Base-by-base conservation (phyloP, 2,329 filamentous ascomycete genomes). In the Colletotrichum shisoi region DNA sequence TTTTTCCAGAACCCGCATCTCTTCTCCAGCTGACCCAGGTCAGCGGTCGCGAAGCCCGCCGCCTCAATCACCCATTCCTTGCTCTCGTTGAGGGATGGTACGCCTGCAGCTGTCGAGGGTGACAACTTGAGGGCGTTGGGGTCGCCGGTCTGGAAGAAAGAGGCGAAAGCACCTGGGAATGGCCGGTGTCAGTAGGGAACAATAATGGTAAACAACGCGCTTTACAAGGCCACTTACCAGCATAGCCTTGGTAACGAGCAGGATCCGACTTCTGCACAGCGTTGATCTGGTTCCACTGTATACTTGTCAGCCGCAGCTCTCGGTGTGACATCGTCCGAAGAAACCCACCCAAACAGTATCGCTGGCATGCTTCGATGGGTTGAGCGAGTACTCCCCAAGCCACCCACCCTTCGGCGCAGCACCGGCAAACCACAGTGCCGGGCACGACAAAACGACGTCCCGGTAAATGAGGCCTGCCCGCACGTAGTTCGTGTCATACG, bases 371-470 rank as follows among this genome's bases (percentile, higher is more conserved):
- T 80, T 85, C 0, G 87, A 86, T 0, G 87, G 87, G 7, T 77
- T 72, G 59, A 88, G 88, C 0, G 82, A 85, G 70, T 89, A 89
- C 73, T 89, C 85, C 2, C 84, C 83, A 24, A 89, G 44, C 77
- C 84, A 89, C 2, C 84, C 80, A 1, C 78, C 78, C 17, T 73
- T 73, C 1, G 74, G 72, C 1, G 84, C 82, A 2, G 79, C 78
- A 3, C 75, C 74, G 0, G 83, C 79, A 68, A 85, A 78, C 87
- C 86, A 89, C 68, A 84, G 84, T 2, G 82, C 82, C 0, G 87
- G 87, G 73, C 87, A 89, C 0, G 86, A 82, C 8, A 89, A 80
- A 0, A 87, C 82, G 0, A 84, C 76, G 71, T 89, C 87, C 13
- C 87, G 76, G 69, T 85, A 89, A 1, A 89, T 74, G 19, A 89